These are phyloP conservation scores for Scalesia atractyloides DNA, from an alignment of 129 eudicot genomes.

Conservation along the genomic window DNA sequence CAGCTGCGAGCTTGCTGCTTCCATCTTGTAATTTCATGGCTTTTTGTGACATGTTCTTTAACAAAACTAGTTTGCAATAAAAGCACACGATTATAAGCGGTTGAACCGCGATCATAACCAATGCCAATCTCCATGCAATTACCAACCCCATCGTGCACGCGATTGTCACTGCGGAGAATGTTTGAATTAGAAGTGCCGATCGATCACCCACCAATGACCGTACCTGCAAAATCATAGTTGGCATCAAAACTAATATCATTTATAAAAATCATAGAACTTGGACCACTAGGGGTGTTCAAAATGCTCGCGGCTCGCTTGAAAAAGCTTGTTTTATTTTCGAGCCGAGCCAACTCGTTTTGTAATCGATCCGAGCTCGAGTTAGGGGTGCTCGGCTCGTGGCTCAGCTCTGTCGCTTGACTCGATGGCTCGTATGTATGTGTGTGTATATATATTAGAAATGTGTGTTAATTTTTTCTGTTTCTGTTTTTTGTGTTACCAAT, in stretches of 20 bases:
- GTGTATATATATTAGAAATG: too few species aligned
- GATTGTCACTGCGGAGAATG: conserved; percentile 66
- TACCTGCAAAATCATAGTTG: conserved; percentile 49
- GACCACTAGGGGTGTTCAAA: too few species aligned
- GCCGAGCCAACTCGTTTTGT: too few species aligned
- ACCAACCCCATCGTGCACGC: conserved; percentile 86
- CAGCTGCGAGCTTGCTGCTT: conserved; percentile 93
- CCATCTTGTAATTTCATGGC: conserved; percentile 83
- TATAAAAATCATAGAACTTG: too few species aligned
- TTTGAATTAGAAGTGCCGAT: conserved; percentile 71
- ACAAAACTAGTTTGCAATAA: conserved; percentile 63
- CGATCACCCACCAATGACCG: conserved; percentile 84
- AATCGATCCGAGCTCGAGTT: too few species aligned
- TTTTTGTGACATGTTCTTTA: conserved; percentile 72
- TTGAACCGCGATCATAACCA: conserved; percentile 86
- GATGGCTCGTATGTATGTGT: too few species aligned
- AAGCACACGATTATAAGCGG: conserved; percentile 69
- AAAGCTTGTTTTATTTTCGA: too few species aligned
- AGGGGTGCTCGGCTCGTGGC: too few species aligned
- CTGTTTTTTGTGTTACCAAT: too few species aligned
- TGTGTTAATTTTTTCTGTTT: too few species aligned
- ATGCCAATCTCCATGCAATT: conserved; percentile 79
- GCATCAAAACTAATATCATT: not conserved
- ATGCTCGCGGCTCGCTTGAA: too few species aligned
- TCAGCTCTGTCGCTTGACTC: too few species aligned